Evolutionary conservation across 352 stramenopile species (phyloP).

Genomic region (Pythium inflatum): DNA sequence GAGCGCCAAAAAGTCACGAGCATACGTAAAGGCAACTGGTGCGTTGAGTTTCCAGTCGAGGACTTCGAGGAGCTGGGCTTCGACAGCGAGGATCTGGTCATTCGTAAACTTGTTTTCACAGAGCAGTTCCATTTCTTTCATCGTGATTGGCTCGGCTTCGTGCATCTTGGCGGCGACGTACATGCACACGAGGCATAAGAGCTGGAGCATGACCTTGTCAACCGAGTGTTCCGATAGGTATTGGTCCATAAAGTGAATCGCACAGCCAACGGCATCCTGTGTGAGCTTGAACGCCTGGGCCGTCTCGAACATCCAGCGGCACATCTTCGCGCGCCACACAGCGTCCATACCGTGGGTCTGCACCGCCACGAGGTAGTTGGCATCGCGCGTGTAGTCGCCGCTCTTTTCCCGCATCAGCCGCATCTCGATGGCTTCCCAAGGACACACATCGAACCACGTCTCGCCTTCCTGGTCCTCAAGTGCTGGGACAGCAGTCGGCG

Average conservation of each 20-base stretch:
- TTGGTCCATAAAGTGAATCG: constrained; percentile 75
- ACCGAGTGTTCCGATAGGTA: constrained; percentile 70
- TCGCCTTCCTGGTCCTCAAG: neutral
- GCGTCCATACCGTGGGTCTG: constrained; percentile 68
- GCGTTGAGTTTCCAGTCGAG: constrained; percentile 72
- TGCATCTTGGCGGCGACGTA: constrained; percentile 77
- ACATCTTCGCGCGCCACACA: constrained; percentile 71
- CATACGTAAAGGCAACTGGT: constrained; percentile 65
- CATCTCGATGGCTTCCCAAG: constrained; percentile 30
- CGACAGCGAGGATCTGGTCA: constrained; percentile 59
- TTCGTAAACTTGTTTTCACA: constrained; percentile 76
- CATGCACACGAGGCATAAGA: constrained; percentile 78
- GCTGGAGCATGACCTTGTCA: constrained; percentile 71
- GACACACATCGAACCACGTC: constrained; percentile 22
- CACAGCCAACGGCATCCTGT: constrained; percentile 60
- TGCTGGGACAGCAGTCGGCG: neutral
- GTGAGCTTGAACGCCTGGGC: constrained; percentile 73
- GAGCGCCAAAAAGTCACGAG: constrained; percentile 60
- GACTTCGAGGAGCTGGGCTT: constrained; percentile 58
- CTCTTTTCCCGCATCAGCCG: constrained; percentile 22
- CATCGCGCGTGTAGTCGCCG: constrained; percentile 38
- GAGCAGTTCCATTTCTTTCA: constrained; percentile 77
- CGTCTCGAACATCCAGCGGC: constrained; percentile 81
- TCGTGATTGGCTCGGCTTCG: constrained; percentile 65
- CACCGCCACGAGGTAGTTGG: constrained; percentile 46